These are phyloP conservation scores for Vitis cinerea DNA, from an alignment of 164 flowering plant species.

Conservation along the genomic window DNA sequence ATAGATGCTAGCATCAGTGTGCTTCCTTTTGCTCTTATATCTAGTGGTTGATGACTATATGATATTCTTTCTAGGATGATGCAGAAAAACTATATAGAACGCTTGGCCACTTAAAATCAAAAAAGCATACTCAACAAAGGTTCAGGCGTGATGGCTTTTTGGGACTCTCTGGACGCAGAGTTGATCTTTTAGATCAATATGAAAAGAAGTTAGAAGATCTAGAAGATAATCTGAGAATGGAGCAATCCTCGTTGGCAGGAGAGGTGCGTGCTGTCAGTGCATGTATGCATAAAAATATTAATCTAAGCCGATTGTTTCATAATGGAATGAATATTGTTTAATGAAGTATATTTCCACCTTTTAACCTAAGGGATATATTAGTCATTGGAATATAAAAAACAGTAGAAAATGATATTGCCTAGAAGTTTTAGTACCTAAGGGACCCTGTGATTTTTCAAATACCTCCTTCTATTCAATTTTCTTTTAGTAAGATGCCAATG, in stretches of 20 bases:
- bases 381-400: neutral
- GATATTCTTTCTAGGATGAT: conserved; percentile 31
- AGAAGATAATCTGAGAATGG: conserved; percentile 40
- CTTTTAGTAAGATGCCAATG: neutral
- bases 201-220: conserved; percentile 49
- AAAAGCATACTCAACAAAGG: conserved; percentile 17
- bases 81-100: conserved; percentile 42
- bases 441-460: neutral
- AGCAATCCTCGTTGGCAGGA: conserved; percentile 40
- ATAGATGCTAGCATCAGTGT: neutral
- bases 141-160: conserved; percentile 39
- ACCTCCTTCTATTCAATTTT: neutral
- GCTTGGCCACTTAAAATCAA: conserved; percentile 34
- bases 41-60: neutral
- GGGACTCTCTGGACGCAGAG: conserved; percentile 51
- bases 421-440: neutral
- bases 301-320: neutral
- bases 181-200: conserved; percentile 40
- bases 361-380: neutral
- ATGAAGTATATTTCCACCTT: neutral
- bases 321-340: neutral
- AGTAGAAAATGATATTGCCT: neutral
- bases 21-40: neutral
- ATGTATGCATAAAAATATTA: neutral
- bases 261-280: conserved; percentile 33